These are phyloP conservation scores for Lentinula aciculospora DNA, from an alignment of 768 basidiomycete species.

Conservation along the genomic window DNA sequence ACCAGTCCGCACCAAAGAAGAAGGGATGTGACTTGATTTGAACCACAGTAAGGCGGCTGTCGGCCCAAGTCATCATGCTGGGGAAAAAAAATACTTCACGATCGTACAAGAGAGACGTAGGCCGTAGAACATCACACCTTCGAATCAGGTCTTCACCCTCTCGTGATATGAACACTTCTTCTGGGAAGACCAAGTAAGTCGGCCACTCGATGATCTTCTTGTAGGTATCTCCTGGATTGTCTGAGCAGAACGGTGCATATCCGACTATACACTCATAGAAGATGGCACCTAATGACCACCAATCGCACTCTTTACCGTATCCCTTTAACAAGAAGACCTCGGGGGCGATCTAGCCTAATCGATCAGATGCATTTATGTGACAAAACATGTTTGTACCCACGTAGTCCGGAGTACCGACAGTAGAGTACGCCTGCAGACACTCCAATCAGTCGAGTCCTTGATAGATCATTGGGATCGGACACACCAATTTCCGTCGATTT, in stretches of 20 bases:
- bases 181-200: slow-evolving; percentile 86
- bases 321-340: slow-evolving; percentile 97
- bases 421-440: slow-evolving; percentile 78
- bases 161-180: slow-evolving; percentile 88
- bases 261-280: slow-evolving; percentile 99
- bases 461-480: slow-evolving; percentile 14
- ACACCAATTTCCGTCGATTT: slow-evolving; percentile 89
- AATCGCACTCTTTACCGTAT: slow-evolving; percentile 98
- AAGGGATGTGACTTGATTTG: slow-evolving; percentile 92
- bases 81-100: slow-evolving; percentile 9
- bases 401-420: slow-evolving; percentile 62
- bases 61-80: slow-evolving; percentile 85
- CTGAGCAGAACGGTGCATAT: slow-evolving; percentile 96
- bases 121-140: slow-evolving; percentile 45
- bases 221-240: slow-evolving; percentile 96
- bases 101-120: background rate
- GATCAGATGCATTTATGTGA: background rate
- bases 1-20: slow-evolving; percentile 96
- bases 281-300: slow-evolving; percentile 99
- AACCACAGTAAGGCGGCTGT: slow-evolving; percentile 67
- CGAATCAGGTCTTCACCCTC: slow-evolving; percentile 91
- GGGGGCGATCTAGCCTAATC: slow-evolving; percentile 71
- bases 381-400: slow-evolving; percentile 33
- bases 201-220: slow-evolving; percentile 98
- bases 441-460: background rate